Evolutionary conservation across 495 filamentous ascomycete species (phyloP), one percentile per base, ranked within the genome.

Genomic region (Penicillium diatomitis): DNA sequence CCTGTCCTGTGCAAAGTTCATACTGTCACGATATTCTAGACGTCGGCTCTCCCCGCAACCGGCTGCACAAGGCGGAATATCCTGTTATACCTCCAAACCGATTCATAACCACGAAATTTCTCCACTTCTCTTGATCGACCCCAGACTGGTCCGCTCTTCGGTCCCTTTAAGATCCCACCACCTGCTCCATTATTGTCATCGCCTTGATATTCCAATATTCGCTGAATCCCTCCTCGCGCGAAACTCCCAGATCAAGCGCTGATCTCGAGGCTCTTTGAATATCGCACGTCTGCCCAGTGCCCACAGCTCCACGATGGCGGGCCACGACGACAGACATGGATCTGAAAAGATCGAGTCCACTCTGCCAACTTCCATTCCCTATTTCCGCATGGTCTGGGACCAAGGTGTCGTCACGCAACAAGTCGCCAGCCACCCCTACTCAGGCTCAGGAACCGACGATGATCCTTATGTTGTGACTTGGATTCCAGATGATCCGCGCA

Each of bases 391-490:
- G 11, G 54, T 84, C 34, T 48, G 62, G 27, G 75, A 80, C 38
- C 78, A 83, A 52, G 72, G 76, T 43, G 65, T 73, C 46, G 53
- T 82, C 32, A 81, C 77, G 5, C 68, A 72, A 27, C 72, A 73
- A 51, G 74, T 88, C 9, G 58, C 78, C 48, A 74, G 81, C 42
- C 73, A 76, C 51, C 56, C 69, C 4, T 91, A 89, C 57, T 60
- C 71, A 35, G 87, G 88, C 9, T 71, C 76, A 3, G 88, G 88
- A 48, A 91, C 86, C 8, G 70, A 77, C 28, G 82, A 85, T 8
- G 81, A 87, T 39, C 88, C 88, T 0, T 91, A 82, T 54, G 61
- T 82, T 8, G 83, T 91, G 53, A 79, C 83, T 49, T 92, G 83
- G 70, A 77, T 91, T 3, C 78, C 81, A 30, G 58, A 83, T 29